These are phyloP conservation scores for Endocarpon pusillum DNA, from an alignment of 495 filamentous ascomycete species.

Conservation along the genomic window DNA sequence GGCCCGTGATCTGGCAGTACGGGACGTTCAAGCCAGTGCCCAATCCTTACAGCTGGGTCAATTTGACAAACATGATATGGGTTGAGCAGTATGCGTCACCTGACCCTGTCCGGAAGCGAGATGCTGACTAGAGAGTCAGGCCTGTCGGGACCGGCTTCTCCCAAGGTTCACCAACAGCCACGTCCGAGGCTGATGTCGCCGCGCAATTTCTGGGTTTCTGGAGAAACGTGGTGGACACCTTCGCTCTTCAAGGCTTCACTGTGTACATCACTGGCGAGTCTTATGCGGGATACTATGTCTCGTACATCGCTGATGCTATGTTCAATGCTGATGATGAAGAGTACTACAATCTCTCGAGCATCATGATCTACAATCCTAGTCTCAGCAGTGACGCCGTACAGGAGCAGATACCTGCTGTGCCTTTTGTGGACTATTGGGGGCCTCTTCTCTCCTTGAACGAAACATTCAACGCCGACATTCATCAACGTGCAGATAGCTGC, in stretches of 20 bases:
- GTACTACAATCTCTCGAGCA: conserved; percentile 50
- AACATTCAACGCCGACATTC: conserved; percentile 41
- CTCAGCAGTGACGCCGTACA: neutral
- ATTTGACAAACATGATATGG: conserved; percentile 61
- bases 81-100: conserved; percentile 6
- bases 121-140: conserved; percentile 37
- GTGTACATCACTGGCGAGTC: conserved; percentile 56
- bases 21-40: conserved; percentile 44
- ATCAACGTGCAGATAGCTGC: conserved; percentile 36
- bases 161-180: conserved; percentile 41
- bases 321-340: conserved; percentile 46
- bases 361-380: conserved; percentile 22
- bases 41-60: conserved; percentile 55
- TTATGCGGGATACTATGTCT: conserved; percentile 62
- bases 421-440: conserved; percentile 44
- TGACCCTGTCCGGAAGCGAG: neutral
- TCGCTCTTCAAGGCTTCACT: conserved; percentile 41
- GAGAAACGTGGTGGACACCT: conserved; percentile 52
- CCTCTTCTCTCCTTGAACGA: conserved; percentile 48
- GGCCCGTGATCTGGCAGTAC: conserved; percentile 57
- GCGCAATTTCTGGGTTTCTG: conserved; percentile 54
- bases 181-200: conserved; percentile 45
- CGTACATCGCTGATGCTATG: conserved; percentile 64
- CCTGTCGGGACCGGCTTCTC: conserved; percentile 63
- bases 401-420: conserved; percentile 34